phyloP scores from a whole-genome alignment of 1,284 basidiomycete species.

The Macrocystidia cucumis region DNA sequence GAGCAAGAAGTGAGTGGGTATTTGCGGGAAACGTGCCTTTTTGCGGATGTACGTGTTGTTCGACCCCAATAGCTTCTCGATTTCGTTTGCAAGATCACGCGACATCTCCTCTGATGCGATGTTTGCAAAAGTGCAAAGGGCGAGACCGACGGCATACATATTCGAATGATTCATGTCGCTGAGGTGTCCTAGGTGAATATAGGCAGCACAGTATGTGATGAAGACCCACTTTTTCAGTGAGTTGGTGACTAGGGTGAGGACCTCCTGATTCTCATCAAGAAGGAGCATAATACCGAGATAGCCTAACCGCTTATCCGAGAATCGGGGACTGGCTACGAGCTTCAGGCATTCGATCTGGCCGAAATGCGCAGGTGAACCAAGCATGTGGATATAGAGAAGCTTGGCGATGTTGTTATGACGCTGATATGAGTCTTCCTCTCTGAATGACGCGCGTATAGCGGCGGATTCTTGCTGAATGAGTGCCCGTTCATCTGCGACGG shows the following conservation, averaged over 20 bases:
- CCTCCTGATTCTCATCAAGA: constrained; percentile 97
- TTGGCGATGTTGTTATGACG: constrained; percentile 98
- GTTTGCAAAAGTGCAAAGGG: constrained; percentile 97
- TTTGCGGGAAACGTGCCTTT: constrained; percentile 52
- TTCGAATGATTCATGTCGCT: constrained; percentile 99
- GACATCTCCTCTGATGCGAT: constrained; percentile 99
- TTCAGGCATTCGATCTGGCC: constrained; percentile 99
- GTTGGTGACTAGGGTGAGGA: constrained; percentile 96
- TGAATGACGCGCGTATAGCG: constrained; percentile 94
- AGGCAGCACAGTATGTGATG: constrained; percentile 3
- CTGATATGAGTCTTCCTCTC: constrained; percentile 91
- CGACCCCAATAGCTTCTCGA: constrained; percentile 95
- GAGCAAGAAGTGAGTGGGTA: constrained; percentile 8
- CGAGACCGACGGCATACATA: constrained; percentile 98
- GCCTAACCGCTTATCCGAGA: constrained; percentile 94
- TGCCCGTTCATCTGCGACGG: constrained; percentile 95
- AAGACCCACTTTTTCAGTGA: constrained; percentile 90
- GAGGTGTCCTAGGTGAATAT: constrained; percentile 9
- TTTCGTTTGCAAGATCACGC: constrained; percentile 91
- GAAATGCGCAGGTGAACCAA: constrained; percentile 98
- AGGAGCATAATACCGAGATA: constrained; percentile 98
- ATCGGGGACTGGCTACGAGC: constrained; percentile 95
- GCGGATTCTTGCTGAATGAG: constrained; percentile 99
- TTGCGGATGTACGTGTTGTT: constrained; percentile 99
- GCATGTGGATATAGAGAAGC: constrained; percentile 99